Base-by-base conservation (phyloP, 345 rosid genomes). In the Melaleuca alternifolia region DNA sequence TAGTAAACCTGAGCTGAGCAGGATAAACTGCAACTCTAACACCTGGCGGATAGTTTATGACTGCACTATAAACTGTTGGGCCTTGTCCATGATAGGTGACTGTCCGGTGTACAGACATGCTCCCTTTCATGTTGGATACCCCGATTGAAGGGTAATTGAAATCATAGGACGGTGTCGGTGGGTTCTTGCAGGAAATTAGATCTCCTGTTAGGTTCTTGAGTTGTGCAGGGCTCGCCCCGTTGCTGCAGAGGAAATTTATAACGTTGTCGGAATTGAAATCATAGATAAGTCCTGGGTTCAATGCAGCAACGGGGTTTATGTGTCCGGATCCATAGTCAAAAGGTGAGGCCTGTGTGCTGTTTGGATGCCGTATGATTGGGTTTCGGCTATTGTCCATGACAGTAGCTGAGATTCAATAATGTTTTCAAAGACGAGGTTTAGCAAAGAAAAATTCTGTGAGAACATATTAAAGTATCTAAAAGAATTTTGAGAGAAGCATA, bases 311-410 rank as follows among this genome's bases (percentile, higher is more conserved):
- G 15, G 90, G 93, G 84, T 94, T 93, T 86, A 90, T 84, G 50
- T 93, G 94, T 83, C 96, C 90, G 0, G 96, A 93, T 88, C 96
- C 94, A 7, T 91, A 89, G 92, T 93, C 93, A 71, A 94, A 92
- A 86, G 95, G 93, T 12, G 90, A 90, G 33, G 91, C 83, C 85
- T 86, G 54, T 8, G 85, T 87, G 84, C 90, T 91, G 51, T 90
- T 86, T 56, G 96, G 93, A 54, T 90, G 84, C 89, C 92, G 89
- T 77, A 82, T 57, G 15, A 92, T 90, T 54, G 52, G 51, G 77
- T 86, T 71, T 54, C 54, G 21, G 51, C 89, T 87, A 88, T 91
- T 89, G 84, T 91, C 94, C 18, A 87, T 83, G 51, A 87, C 81
- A 44, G 88, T 89, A 83, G 91, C 92, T 92, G 92, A 51, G 86